Evolutionary conservation across 345 rosid species (phyloP).

Genomic region (Orychophragmus violaceus): DNA sequence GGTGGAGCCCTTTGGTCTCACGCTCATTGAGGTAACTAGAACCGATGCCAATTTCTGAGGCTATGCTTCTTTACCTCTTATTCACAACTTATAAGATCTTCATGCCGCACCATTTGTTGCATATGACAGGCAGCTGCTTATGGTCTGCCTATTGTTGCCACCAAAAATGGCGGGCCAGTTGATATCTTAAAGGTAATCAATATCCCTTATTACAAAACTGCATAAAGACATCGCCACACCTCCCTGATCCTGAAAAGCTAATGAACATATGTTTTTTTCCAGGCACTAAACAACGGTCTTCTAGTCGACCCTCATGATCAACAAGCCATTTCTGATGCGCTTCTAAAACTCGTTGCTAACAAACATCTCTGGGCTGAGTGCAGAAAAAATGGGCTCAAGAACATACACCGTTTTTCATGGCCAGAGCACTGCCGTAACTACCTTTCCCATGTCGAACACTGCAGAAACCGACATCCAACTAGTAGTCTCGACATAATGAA

Average conservation of each 20-base stretch:
- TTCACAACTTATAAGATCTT: conserved; percentile 11
- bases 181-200: conserved; percentile 44
- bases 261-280: conserved; percentile 1
- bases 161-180: conserved; percentile 97
- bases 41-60: not conserved
- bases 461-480: conserved; percentile 75
- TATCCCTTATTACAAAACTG: not conserved
- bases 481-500: conserved; percentile 58
- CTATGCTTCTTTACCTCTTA: conserved; percentile 38
- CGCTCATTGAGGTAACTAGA: conserved; percentile 74
- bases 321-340: conserved; percentile 78
- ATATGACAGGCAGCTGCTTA: conserved; percentile 87
- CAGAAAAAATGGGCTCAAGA: conserved; percentile 86
- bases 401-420: conserved; percentile 94
- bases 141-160: conserved; percentile 97
- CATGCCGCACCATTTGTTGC: conserved; percentile 1
- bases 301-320: conserved; percentile 95
- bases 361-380: conserved; percentile 87
- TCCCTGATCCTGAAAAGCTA: not conserved
- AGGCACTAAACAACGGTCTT: conserved; percentile 91
- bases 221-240: not conserved
- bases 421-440: conserved; percentile 93
- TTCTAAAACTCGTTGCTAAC: conserved; percentile 88
- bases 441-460: conserved; percentile 74
- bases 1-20: conserved; percentile 97